Evolutionary conservation across 108 stramenopile species (phyloP).

Genomic region (Skeletonema marinoi): DNA sequence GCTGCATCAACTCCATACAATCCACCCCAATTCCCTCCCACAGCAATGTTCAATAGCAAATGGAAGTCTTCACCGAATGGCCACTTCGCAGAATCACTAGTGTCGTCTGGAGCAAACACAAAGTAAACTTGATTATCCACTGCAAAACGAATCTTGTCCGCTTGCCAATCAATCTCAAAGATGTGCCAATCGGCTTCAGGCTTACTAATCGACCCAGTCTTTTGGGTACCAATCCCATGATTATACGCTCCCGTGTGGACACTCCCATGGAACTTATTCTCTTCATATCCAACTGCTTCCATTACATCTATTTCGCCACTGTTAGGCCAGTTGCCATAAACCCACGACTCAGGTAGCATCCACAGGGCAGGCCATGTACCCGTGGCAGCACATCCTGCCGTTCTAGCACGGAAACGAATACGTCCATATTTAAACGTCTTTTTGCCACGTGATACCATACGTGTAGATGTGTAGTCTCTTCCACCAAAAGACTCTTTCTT

Average conservation of each 20-base stretch:
- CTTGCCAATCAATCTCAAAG: conserved; percentile 39
- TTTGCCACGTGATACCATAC: conserved; percentile 24
- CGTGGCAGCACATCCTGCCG: conserved; percentile 18
- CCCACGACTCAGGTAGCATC: conserved; percentile 32
- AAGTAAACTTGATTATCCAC: conserved; percentile 36
- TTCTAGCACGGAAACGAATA: conserved; percentile 31
- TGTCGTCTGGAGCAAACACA: not conserved
- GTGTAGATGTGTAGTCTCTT: conserved; percentile 23
- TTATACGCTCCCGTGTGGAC: conserved; percentile 28
- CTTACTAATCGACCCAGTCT: conserved; percentile 9
- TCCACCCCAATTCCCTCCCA: conserved; percentile 51
- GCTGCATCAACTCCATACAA: conserved; percentile 10
- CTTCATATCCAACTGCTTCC: conserved; percentile 50
- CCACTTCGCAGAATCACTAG: conserved; percentile 15
- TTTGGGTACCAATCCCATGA: conserved; percentile 18
- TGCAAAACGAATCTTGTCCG: conserved; percentile 28
- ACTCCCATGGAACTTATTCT: conserved; percentile 20
- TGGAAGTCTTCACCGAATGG: conserved; percentile 49
- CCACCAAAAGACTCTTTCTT: not conserved
- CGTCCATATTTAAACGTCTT: conserved; percentile 33
- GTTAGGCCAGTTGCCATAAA: conserved; percentile 43
- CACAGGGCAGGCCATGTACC: conserved; percentile 52
- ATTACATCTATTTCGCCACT: conserved; percentile 56
- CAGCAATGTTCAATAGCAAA: conserved; percentile 46
- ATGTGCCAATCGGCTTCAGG: conserved; percentile 36